phyloP scores from a whole-genome alignment of 164 flowering plant species.

The Liquidambar formosana region DNA sequence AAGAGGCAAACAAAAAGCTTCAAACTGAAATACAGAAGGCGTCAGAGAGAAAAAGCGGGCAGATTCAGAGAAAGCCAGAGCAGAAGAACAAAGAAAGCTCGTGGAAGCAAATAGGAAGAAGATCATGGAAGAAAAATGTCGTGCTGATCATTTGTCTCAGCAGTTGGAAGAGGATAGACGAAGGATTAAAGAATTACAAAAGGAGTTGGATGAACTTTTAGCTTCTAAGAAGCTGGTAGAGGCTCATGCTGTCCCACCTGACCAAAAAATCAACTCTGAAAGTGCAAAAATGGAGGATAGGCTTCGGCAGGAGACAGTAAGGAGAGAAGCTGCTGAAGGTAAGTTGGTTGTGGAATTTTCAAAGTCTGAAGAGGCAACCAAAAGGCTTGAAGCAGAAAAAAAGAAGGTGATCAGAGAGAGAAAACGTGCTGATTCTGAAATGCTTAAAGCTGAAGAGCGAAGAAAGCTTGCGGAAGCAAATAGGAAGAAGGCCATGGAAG shows the following conservation, averaged over 20 bases:
- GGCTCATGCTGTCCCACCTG: slow-evolving; percentile 1
- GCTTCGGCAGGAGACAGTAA: slow-evolving; percentile 4
- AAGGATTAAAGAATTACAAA: slow-evolving; percentile 25
- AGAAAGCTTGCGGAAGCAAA: slow-evolving; percentile 33
- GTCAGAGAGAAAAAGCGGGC: slow-evolving; percentile 32
- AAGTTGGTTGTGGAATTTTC: slow-evolving; percentile 16
- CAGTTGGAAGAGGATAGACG: slow-evolving; percentile 27
- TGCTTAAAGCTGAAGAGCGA: slow-evolving; percentile 36
- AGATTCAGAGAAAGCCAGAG: slow-evolving; percentile 35
- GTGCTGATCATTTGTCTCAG: slow-evolving; percentile 31
- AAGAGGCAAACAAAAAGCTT: slow-evolving; percentile 39
- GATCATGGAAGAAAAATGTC: slow-evolving; percentile 26
- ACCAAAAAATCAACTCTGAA: slow-evolving; percentile 10
- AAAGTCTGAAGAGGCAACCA: slow-evolving; percentile 24
- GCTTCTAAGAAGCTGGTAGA: slow-evolving; percentile 17
- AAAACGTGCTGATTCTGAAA: slow-evolving; percentile 44
- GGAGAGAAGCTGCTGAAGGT: slow-evolving; percentile 14
- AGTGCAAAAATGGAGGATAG: slow-evolving; percentile 21
- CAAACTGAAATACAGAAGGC: slow-evolving; percentile 33
- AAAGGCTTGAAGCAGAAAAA: slow-evolving; percentile 38
- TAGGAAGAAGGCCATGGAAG: slow-evolving; percentile 38
- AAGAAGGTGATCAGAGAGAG: slow-evolving; percentile 36
- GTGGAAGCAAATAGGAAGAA: slow-evolving; percentile 30
- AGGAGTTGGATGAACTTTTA: slow-evolving; percentile 30
- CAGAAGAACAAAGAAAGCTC: slow-evolving; percentile 35